Base-by-base conservation (phyloP, 176 grass and related monocot genomes). In the Paspalum notatum region DNA sequence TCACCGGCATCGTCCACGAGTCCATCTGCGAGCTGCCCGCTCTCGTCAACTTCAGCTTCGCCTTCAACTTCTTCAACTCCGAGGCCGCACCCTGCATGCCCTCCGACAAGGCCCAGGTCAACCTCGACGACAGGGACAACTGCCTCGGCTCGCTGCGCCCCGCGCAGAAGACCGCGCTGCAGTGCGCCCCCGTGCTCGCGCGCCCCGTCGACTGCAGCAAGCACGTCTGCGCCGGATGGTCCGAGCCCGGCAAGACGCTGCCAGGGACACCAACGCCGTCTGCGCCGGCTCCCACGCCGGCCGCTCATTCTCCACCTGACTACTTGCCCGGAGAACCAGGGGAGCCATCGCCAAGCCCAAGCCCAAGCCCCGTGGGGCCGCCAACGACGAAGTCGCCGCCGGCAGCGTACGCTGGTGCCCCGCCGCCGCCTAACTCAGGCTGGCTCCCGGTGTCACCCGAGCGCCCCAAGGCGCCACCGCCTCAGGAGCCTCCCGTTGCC, bases 41-140 rank as follows among this genome's bases (percentile, higher is more conserved):
- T 26, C 85, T 93, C 21, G 76, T 83, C n/a, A 89, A 89, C 81
- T 93, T 93, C 76, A 89, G 71, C 70, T 93, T 89, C 84, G 81
- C 91, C 12, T 47, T n/a, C 70, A 93, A 93, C 77, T 93, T 83
- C 84, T 93, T 93, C 80, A 71, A 86, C n/a, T 83, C 80, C 0
- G 91, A 89, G 76, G 61, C 91, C 0, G 26, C 38, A 0, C n/a
- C 59, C 2, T 93, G 87, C 45, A 70, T 76, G 76, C 72, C 86
- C 1, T 85, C 90, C 0, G 77, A 86, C 9, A 73, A 62, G n/a
- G 53, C 59, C 0, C 1, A 14, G 0, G 80, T 78, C 0, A 71
- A 45, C 51, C 74, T 93, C 9, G 77, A 88, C 44, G 89, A 91
- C 46, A 51, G 2, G 16, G 63, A 49, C 59, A 91, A 91, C 46